These are phyloP conservation scores for Sonneratia caseolaris DNA, from an alignment of 345 rosid species.

Conservation along the genomic window DNA sequence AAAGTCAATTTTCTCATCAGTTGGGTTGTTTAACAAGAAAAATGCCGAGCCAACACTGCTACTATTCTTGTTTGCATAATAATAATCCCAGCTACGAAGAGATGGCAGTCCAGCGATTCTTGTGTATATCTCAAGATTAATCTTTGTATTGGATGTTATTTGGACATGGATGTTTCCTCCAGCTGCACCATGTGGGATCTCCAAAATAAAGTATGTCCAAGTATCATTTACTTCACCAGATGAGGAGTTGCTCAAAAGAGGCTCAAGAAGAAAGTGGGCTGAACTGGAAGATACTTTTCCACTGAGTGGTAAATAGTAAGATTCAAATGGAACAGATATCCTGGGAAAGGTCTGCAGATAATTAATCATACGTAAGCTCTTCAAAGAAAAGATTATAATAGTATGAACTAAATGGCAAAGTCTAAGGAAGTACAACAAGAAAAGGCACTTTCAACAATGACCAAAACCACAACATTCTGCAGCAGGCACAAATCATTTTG, in stretches of 20 bases:
- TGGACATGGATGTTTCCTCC: constrained; percentile 82
- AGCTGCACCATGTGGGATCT: constrained; percentile 79
- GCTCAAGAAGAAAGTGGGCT: constrained; percentile 54
- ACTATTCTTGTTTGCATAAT: constrained; percentile 55
- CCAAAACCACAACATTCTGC: not conserved
- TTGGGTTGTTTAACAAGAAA: constrained; percentile 55
- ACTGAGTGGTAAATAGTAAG: constrained; percentile 60
- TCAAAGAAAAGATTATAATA: constrained; percentile 4
- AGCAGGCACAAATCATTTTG: not conserved
- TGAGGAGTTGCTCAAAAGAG: constrained; percentile 63
- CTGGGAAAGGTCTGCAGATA: constrained; percentile 70
- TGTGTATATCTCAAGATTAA: constrained; percentile 61
- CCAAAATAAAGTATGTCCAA: constrained; percentile 74
- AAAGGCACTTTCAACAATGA: not conserved
- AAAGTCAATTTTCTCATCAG: constrained; percentile 68
- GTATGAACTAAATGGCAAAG: not conserved
- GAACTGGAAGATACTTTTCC: constrained; percentile 42
- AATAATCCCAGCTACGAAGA: constrained; percentile 63
- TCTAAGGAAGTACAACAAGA: not conserved
- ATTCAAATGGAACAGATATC: constrained; percentile 60
- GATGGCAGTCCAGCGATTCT: constrained; percentile 76
- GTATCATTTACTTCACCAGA: constrained; percentile 31
- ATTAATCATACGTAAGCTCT: constrained; percentile 21
- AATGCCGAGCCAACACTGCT: constrained; percentile 53
- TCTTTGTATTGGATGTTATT: constrained; percentile 39